These are phyloP conservation scores for Clitopilus passeckerianus DNA, from an alignment of 768 basidiomycete genomes.

Conservation along the genomic window DNA sequence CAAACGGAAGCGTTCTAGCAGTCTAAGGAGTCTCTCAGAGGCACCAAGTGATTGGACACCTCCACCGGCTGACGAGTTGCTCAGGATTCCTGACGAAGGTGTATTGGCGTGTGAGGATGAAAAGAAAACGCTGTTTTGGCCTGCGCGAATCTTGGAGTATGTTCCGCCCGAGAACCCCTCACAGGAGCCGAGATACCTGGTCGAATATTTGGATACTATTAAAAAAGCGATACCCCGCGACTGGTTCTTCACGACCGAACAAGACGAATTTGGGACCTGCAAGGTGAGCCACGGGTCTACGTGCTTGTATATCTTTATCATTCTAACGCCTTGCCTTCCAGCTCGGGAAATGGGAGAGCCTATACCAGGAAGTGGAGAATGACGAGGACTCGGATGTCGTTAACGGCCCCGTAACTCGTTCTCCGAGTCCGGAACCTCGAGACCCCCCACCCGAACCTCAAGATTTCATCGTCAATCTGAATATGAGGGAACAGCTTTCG, in stretches of 20 bases:
- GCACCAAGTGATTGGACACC: conserved; percentile 28
- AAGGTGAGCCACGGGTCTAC: conserved; percentile 26
- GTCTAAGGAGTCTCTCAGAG: conserved; percentile 1
- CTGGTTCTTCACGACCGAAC: conserved; percentile 53
- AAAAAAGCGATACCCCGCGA: conserved; percentile 35
- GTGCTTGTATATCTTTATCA: too few relatives aligned
- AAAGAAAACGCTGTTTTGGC: conserved; percentile 51
- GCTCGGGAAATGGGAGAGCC: conserved; percentile 55
- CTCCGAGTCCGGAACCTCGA: conserved; percentile 33
- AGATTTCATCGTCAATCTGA: conserved; percentile 40
- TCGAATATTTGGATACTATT: conserved; percentile 57
- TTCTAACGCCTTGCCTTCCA: conserved; percentile 13
- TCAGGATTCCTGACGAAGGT: conserved; percentile 65
- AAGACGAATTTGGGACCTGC: conserved; percentile 62
- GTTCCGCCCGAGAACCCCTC: conserved; percentile 32
- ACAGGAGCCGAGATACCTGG: conserved; percentile 37
- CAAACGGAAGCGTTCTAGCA: conserved; percentile 1
- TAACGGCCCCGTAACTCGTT: conserved; percentile 9
- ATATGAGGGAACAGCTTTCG: conserved; percentile 54
- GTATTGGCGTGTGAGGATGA: conserved; percentile 46
- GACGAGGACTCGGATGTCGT: conserved; percentile 29
- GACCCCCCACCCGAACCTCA: conserved; percentile 34
- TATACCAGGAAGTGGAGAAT: conserved; percentile 31
- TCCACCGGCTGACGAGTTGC: conserved; percentile 39
- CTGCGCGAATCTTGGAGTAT: conserved; percentile 55